Evolutionary conservation across 257 asterid genomes (phyloP), one percentile per base, ranked within the genome.

Genomic region (Paraleonurus japonicus): DNA sequence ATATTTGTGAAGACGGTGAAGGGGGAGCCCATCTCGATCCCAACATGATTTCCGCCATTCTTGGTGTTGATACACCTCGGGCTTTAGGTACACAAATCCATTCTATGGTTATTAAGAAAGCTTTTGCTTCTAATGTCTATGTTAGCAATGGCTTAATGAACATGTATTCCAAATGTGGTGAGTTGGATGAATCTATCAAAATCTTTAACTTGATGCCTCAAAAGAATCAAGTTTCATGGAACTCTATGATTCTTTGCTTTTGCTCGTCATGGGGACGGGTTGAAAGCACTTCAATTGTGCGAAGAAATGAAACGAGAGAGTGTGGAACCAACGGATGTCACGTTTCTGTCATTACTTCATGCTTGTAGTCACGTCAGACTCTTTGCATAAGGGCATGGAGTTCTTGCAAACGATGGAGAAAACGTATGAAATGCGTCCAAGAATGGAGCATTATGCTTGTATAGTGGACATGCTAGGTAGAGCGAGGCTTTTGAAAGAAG

Each of bases 381-480:
- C n/a, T 47, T 82, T 88, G 2, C 73, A 77, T 4, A 87, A 82
- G 69, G 98, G 96, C 20, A 87, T 90, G 91, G 84, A 85, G 79
- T 85, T 88, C 11, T 81, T 92, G 7, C 73, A 81, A 51, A 79
- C 83, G 1, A 93, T 93, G 97, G 85, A 85, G 75, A 84, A 22
- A 63, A 45, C 51, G 1, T 72, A 80, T 27, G 80, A 82, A 35
- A 78, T 93, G 76, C 65, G 26, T 57, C 98, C 98, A 12, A 85
- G 91, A 47, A 85, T 77, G 84, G 97, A 93, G 80, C 98, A 93
- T 70, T 85, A 90, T 20, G 92, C 97, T 23, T 86, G 94, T 60
- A 66, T 89, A 20, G 89, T 90, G 15, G 97, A 93, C 83, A 87
- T 93, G 96, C 87, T 93, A 17, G 97, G 98, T 22, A 77, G 98